Conservation (phyloP, 495 filamentous ascomycete species). For the Penicillium ochrochloron region DNA sequence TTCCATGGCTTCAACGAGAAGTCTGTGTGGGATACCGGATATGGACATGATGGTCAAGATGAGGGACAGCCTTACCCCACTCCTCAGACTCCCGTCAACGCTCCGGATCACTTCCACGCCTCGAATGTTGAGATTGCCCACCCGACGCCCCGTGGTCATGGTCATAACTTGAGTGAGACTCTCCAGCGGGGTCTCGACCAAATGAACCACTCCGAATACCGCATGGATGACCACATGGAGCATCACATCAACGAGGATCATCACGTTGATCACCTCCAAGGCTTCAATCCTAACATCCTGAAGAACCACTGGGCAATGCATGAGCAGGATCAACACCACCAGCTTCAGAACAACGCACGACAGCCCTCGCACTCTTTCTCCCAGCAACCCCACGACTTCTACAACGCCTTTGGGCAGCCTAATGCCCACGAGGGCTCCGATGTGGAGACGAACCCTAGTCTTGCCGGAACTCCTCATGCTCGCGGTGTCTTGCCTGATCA, state of each 20-base stretch:
- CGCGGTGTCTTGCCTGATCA: slow-evolving; percentile 40
- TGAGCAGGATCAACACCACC: slow-evolving; percentile 35
- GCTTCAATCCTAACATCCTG: slow-evolving; percentile 42
- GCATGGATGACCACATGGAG: slow-evolving; percentile 73
- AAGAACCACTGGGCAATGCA: slow-evolving; percentile 47
- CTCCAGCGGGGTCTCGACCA: slow-evolving; percentile 83
- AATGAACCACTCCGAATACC: slow-evolving; percentile 72
- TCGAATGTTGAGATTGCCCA: slow-evolving; percentile 62
- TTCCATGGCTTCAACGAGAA: slow-evolving; percentile 44
- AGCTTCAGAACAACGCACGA: slow-evolving; percentile 15
- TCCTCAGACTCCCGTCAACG: slow-evolving; percentile 41
- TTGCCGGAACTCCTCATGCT: slow-evolving; percentile 64
- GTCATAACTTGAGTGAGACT: slow-evolving; percentile 69
- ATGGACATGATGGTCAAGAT: slow-evolving; percentile 30
- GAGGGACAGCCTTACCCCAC: slow-evolving; percentile 37
- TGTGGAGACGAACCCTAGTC: slow-evolving; percentile 77
- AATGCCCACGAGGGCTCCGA: slow-evolving; percentile 64
- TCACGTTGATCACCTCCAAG: slow-evolving; percentile 36
- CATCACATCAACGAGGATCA: slow-evolving; percentile 70
- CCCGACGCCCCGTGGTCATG: slow-evolving; percentile 67
- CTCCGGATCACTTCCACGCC: slow-evolving; percentile 50
- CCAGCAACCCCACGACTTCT: slow-evolving; percentile 45
- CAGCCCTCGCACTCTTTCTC: slow-evolving; percentile 30
- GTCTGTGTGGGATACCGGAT: slow-evolving; percentile 32
- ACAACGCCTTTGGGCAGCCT: slow-evolving; percentile 41